A percentile compares a stretch with the other conserved stretches of the same genome.
Conservation (phyloP, 176 grass and related monocot species). For the Lolium multiflorum region DNA sequence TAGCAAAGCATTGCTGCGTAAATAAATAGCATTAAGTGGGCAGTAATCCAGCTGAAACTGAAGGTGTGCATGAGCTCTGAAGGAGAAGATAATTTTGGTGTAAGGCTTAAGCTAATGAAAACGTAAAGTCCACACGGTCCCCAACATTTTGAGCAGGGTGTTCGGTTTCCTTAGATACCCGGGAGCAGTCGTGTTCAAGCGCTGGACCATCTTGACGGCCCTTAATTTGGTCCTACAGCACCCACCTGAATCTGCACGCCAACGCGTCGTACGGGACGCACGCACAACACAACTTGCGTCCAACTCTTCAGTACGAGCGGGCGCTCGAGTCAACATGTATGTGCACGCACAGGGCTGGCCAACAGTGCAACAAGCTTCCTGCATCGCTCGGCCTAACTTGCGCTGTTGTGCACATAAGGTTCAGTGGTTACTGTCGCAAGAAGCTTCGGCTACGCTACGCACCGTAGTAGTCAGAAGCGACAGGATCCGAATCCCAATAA, state of each 20-base stretch:
- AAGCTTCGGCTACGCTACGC: background rate
- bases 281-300: background rate
- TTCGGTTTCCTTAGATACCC: background rate
- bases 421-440: constrained; percentile 5
- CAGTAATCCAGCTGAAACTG: background rate
- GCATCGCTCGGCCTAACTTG: background rate
- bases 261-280: background rate
- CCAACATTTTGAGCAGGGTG: background rate
- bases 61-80: background rate
- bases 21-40: background rate
- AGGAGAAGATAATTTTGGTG: background rate
- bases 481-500: background rate
- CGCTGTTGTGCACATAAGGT: background rate
- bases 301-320: background rate
- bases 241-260: background rate
- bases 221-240: background rate
- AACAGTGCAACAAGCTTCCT: background rate
- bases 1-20: background rate
- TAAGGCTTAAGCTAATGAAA: background rate
- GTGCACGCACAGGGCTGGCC: background rate
- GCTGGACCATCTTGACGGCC: background rate
- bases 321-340: constrained; percentile 26
- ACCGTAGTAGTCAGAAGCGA: background rate
- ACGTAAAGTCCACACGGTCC: background rate
- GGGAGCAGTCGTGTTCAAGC: background rate